Percentiles rank a stretch among this genome's conserved stretches.
Conservation (phyloP, 2,329 filamentous ascomycete species). For the Colletotrichum shisoi region DNA sequence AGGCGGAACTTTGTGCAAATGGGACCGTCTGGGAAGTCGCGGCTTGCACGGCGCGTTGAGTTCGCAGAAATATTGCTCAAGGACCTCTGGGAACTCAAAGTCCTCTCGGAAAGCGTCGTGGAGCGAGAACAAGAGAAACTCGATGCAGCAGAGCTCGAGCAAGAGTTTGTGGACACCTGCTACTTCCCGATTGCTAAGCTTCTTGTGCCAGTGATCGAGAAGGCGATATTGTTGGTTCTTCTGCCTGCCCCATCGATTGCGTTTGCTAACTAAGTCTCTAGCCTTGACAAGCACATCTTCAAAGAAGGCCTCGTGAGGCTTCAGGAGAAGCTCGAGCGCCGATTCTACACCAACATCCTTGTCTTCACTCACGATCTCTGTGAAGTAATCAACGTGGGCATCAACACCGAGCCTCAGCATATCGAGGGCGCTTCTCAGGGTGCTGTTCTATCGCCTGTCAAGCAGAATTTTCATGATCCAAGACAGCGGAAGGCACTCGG, state of each 20-base stretch:
- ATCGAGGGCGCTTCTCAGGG: conserved; percentile 44
- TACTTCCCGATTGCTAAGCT: conserved; percentile 89
- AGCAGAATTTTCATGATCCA: conserved; percentile 69
- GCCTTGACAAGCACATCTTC: conserved; percentile 71
- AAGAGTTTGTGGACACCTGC: conserved; percentile 81
- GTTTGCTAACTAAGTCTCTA: conserved; percentile 55
- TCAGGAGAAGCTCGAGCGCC: conserved; percentile 60
- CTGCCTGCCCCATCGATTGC: conserved; percentile 1
- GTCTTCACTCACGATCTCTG: conserved; percentile 66
- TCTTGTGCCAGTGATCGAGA: conserved; percentile 79
- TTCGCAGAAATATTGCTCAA: conserved; percentile 79
- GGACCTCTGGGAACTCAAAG: conserved; percentile 79
- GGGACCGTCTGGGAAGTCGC: conserved; percentile 81
- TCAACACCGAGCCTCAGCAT: conserved; percentile 54
- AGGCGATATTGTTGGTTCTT: conserved; percentile 76
- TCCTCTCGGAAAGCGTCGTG: conserved; percentile 74
- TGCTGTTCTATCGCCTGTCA: conserved; percentile 59
- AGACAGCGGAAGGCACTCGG: conserved; percentile 85
- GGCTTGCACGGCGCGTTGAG: conserved; percentile 82
- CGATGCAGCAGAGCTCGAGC: conserved; percentile 77
- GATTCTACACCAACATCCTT: conserved; percentile 66
- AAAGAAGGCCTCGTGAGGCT: conserved; percentile 59
- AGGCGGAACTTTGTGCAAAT: conserved; percentile 94
- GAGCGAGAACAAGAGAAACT: conserved; percentile 80
- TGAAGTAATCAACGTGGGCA: conserved; percentile 61